Conservation (phyloP, 768 basidiomycete species). For the Hydnomerulius pinastri region DNA sequence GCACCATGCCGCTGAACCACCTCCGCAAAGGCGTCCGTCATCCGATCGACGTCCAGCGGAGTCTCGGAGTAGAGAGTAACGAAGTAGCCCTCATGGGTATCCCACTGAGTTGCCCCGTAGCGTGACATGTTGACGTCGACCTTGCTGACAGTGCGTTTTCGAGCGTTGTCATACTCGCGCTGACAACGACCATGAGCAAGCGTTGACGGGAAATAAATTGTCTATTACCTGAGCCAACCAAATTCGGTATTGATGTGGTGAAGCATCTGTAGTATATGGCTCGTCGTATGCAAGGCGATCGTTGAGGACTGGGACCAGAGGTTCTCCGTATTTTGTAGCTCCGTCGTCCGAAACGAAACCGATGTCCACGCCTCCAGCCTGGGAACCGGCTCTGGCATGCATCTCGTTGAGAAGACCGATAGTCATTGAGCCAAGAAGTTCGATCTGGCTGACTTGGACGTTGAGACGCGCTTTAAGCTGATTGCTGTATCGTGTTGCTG, state of each 20-base stretch:
- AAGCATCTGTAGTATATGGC: slow-evolving; percentile 18
- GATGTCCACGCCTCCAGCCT: background rate
- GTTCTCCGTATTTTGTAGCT: slow-evolving; percentile 16
- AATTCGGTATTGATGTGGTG: too few relatives aligned
- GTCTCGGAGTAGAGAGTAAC: slow-evolving; percentile 14
- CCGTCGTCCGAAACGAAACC: slow-evolving; percentile 12
- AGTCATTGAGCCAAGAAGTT: too few relatives aligned
- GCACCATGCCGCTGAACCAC: slow-evolving; percentile 21
- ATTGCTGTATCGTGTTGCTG: slow-evolving; percentile 18
- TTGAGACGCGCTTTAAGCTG: slow-evolving; percentile 16
- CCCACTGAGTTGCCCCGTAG: slow-evolving; percentile 18
- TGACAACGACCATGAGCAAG: background rate
- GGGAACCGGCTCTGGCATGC: slow-evolving; percentile 11
- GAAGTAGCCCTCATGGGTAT: slow-evolving; percentile 20
- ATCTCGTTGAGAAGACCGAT: slow-evolving; percentile 15
- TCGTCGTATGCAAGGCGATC: slow-evolving; percentile 19
- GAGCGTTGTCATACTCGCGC: slow-evolving; percentile 17
- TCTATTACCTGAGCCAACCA: slow-evolving; percentile 21
- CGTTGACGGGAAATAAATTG: background rate
- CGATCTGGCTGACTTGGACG: too few relatives aligned
- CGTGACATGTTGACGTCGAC: slow-evolving; percentile 16
- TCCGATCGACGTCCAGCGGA: slow-evolving; percentile 14
- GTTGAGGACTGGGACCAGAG: slow-evolving; percentile 15
- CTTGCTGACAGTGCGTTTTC: slow-evolving; percentile 11
- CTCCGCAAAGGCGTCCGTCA: slow-evolving; percentile 15